Percentiles rank a stretch among this genome's conserved stretches.
phyloP scores from a whole-genome alignment of 345 rosid species.

The Bruguiera sexangula region DNA sequence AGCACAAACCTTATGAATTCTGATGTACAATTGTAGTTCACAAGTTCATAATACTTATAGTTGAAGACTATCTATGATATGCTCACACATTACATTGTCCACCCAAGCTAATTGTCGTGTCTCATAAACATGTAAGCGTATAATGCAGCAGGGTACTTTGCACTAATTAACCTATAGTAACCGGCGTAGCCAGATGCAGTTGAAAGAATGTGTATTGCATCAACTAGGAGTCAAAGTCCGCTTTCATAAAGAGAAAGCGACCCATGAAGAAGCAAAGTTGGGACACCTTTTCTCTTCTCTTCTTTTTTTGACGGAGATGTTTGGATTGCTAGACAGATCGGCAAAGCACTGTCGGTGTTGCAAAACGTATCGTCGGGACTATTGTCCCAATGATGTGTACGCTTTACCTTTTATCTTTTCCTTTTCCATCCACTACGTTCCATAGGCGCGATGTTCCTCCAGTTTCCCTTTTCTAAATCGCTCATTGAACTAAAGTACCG shows the following conservation, averaged over 20 bases:
- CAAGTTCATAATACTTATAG: not conserved
- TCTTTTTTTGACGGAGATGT: not conserved
- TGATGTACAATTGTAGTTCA: too few species aligned
- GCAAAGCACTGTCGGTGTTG: conserved; percentile 26
- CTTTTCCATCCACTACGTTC: conserved; percentile 15
- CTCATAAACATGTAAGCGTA: conserved; percentile 5
- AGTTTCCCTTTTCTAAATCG: conserved; percentile 21
- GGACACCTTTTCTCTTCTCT: too few species aligned
- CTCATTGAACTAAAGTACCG: not conserved
- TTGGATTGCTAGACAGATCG: conserved; percentile 33
- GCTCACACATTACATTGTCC: not conserved
- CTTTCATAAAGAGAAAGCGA: conserved; percentile 26
- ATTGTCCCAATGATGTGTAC: conserved; percentile 13
- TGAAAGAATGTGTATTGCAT: conserved; percentile 14
- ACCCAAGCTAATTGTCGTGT: not conserved
- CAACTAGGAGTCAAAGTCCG: conserved; percentile 24
- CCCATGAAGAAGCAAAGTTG: conserved; percentile 12
- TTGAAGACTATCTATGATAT: conserved; percentile 5
- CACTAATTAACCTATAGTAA: conserved; percentile 10
- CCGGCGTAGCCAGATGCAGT: conserved; percentile 12
- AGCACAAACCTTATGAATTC: too few species aligned
- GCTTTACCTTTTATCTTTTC: conserved; percentile 27
- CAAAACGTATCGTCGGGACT: conserved; percentile 24
- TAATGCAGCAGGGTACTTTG: conserved; percentile 9
- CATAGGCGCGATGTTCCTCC: conserved; percentile 12